Base-by-base conservation (phyloP, 805 yeast species). In the Scheffersomyces lignosus region DNA sequence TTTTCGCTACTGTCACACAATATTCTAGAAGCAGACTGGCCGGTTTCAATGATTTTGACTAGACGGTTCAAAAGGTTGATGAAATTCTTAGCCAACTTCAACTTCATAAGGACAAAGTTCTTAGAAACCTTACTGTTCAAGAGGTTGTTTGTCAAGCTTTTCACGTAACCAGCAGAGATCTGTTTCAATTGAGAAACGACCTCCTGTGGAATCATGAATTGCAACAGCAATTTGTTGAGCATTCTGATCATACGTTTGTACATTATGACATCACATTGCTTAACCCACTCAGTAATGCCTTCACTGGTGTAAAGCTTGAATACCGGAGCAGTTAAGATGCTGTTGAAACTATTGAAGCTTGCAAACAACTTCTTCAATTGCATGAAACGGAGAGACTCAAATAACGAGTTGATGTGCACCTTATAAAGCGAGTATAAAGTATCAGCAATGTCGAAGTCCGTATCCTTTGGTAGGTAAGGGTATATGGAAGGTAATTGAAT, bases 361-460 rank as follows among this genome's bases (percentile, higher is more conserved):
- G 73, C 62, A 35, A 80, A 72, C 23, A 88, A 60, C 49, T 77
- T 77, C 41, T 77, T 78, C 40, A 83, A 58, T 39, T 82, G 85
- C 79, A 87, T 74, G 51, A 69, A 81, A 43, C 90, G 68, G 38
- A 87, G 61, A 33, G 78, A 71, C 43, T 84, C 87, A 41, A 84
- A 79, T 22, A 85, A 59, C 4, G 80, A 59, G 26, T 75, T 74
- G 51, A 88, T 82, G 53, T 83, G 82, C 6, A 80, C 71, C 40
- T 71, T 74, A 61, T 86, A 86, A 14, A 81, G 56, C 3, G 81
- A 78, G 38, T 71, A 73, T 32, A 87, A 63, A 0, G 87, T 80
- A 14, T 76, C 79, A 3, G 81, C 80, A 24, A 78, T 72, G 48
- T 81, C 87, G 15, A 54, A 53, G 43, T 81, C 86, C 4, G 64